phyloP scores from a whole-genome alignment of 2,329 filamentous ascomycete species.

The Colletotrichum tropicicola region DNA sequence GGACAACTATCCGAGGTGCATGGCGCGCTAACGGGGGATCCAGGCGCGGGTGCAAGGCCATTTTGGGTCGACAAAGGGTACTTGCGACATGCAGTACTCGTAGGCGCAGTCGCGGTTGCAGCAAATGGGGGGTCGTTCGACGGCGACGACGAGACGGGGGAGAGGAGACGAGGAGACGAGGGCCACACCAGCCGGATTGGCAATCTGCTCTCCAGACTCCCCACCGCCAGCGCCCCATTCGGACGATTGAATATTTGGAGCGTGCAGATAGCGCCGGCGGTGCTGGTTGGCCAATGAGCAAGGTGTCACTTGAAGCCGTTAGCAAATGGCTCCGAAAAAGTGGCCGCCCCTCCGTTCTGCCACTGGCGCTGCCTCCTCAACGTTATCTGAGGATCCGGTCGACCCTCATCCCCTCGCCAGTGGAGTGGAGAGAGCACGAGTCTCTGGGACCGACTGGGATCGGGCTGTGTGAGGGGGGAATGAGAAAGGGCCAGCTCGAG shows the following conservation, averaged over 20 bases:
- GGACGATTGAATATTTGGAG: slow-evolving; percentile 23
- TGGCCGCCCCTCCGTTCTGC: slow-evolving; percentile 11
- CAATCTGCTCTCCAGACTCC: slow-evolving; percentile 16
- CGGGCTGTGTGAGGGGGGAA: not conserved
- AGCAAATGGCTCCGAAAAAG: slow-evolving; percentile 28
- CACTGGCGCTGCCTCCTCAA: slow-evolving; percentile 19
- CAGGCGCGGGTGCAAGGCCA: slow-evolving; percentile 9
- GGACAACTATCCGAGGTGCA: slow-evolving; percentile 19
- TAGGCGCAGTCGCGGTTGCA: too few species aligned
- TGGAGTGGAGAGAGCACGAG: slow-evolving; percentile 19
- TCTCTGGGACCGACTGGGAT: slow-evolving; percentile 13
- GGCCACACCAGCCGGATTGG: slow-evolving; percentile 8
- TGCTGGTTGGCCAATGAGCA: slow-evolving; percentile 27
- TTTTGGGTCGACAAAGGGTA: not conserved
- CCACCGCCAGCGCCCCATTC: slow-evolving; percentile 5
- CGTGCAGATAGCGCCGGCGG: slow-evolving; percentile 21
- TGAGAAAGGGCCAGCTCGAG: not conserved
- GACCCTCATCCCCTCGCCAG: slow-evolving; percentile 11
- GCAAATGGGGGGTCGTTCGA: not conserved
- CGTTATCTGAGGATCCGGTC: slow-evolving; percentile 23
- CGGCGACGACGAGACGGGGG: not conserved
- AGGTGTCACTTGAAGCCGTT: slow-evolving; percentile 27
- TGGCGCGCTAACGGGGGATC: slow-evolving; percentile 6
- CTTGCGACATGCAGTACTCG: too few species aligned
- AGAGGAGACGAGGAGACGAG: not conserved